A percentile compares a stretch with the other conserved stretches of the same genome.
Evolutionary conservation across 768 basidiomycete species (phyloP).

Genomic region (Cantharellus anzutake): DNA sequence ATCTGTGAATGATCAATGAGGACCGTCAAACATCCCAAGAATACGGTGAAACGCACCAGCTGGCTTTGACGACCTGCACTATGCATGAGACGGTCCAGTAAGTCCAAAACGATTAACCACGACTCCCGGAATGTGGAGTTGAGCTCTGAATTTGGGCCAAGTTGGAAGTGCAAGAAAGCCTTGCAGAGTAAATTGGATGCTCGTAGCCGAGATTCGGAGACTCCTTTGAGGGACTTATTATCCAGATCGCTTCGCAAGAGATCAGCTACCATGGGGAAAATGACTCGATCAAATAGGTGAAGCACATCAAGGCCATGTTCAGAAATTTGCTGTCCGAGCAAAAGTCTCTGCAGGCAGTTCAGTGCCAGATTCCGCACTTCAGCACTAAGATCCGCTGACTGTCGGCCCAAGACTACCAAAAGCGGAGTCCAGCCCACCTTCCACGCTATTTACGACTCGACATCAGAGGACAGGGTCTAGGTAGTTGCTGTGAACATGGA

Average conservation of each 20-base stretch:
- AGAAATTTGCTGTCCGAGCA: conserved; percentile 56
- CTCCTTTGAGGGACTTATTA: conserved; percentile 61
- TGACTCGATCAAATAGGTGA: conserved; percentile 70
- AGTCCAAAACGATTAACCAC: conserved; percentile 81
- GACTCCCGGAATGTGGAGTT: conserved; percentile 42
- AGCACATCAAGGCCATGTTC: conserved; percentile 36
- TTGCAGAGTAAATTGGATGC: conserved; percentile 87
- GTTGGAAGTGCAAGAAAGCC: conserved; percentile 76
- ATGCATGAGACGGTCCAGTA: conserved; percentile 77
- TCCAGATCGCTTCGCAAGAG: conserved; percentile 69
- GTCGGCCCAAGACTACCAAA: conserved; percentile 50
- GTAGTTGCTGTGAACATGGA: background rate
- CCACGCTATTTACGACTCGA: conserved; percentile 36
- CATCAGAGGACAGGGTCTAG: too few species aligned
- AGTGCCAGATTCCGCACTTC: conserved; percentile 71
- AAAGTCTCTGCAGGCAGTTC: conserved; percentile 60
- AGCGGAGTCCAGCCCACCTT: conserved; percentile 56
- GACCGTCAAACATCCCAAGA: background rate
- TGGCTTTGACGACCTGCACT: conserved; percentile 61
- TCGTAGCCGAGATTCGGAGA: conserved; percentile 78
- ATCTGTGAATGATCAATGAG: conserved; percentile 28
- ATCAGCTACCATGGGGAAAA: conserved; percentile 87
- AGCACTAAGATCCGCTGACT: conserved; percentile 67
- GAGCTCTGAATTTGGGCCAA: background rate
- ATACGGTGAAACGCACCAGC: conserved; percentile 34